Percentiles rank a stretch among this genome's conserved stretches.
Evolutionary conservation across 306 rosid genomes (phyloP).

Genomic region (Quercus engelmannii): DNA sequence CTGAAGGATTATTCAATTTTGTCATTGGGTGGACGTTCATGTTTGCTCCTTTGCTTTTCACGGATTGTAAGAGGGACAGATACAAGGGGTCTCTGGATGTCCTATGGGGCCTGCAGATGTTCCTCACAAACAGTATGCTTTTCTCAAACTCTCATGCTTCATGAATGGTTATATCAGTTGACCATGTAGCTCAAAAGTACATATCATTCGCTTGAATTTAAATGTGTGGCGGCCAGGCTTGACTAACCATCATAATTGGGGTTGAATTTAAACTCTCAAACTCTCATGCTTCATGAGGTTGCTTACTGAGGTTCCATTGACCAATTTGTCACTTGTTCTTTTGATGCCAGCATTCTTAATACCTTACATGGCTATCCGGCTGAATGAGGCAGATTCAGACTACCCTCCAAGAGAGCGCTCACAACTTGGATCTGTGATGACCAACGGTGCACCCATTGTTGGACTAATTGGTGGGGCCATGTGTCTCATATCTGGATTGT

Average conservation of each 20-base stretch:
- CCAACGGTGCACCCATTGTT: conserved; percentile 53
- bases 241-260: neutral
- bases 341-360: conserved; percentile 72
- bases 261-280: neutral
- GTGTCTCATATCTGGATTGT: conserved; percentile 59
- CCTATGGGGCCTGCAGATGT: conserved; percentile 83
- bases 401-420: conserved; percentile 45
- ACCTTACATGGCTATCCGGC: conserved; percentile 95
- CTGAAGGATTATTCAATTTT: conserved; percentile 89
- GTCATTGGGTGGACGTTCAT: conserved; percentile 91
- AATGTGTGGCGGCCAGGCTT: neutral
- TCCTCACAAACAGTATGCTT: conserved; percentile 86
- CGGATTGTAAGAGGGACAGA: conserved; percentile 61
- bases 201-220: neutral
- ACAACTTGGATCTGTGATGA: conserved; percentile 59
- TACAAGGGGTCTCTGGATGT: conserved; percentile 70
- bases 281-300: neutral
- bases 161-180: conserved; percentile 7
- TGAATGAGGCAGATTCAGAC: conserved; percentile 49
- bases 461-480: conserved; percentile 65
- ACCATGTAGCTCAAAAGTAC: conserved; percentile 4
- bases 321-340: neutral
- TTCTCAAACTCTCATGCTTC: conserved; percentile 15
- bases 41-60: conserved; percentile 87
- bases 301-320: neutral